Percentiles rank a stretch among this genome's conserved stretches.
These are phyloP conservation scores for Leishmania martiniquensis DNA, from an alignment of 208 protist species.

Conservation along the genomic window DNA sequence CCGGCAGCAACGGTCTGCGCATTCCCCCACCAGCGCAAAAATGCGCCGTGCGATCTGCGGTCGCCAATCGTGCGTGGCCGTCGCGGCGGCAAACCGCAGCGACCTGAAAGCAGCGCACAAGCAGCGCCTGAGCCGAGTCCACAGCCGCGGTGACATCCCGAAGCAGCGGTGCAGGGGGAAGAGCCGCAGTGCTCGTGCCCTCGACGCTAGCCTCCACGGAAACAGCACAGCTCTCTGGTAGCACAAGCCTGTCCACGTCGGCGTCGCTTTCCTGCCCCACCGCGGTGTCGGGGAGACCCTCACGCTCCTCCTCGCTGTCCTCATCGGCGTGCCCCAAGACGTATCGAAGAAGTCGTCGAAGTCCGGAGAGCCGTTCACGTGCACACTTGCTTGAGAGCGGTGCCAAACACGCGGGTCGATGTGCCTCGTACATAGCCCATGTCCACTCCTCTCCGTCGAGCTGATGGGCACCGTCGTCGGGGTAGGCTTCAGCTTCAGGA, in stretches of 20 bases:
- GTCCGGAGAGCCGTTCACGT: neutral
- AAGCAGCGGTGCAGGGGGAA: conserved; percentile 4
- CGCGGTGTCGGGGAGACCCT: neutral
- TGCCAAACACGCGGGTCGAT: neutral
- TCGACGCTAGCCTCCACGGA: neutral
- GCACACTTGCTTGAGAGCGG: neutral
- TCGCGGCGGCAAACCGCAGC: conserved; percentile 9
- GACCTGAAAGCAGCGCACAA: conserved; percentile 8
- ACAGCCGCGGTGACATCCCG: conserved; percentile 9
- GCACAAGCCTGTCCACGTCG: neutral
- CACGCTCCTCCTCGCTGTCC: neutral
- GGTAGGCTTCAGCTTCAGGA: neutral
- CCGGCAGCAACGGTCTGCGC: neutral
- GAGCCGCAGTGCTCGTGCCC: neutral
- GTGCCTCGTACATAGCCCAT: conserved; percentile 1
- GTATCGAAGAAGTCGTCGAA: neutral
- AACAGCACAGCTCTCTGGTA: neutral
- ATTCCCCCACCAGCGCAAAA: neutral
- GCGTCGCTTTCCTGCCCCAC: neutral
- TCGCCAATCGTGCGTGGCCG: neutral
- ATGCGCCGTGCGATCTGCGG: neutral
- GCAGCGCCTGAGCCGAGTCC: conserved; percentile 11
- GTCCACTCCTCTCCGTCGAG: neutral
- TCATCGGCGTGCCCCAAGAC: conserved; percentile 6
- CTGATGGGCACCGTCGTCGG: neutral